phyloP scores from a whole-genome alignment of 352 stramenopile genomes.

The Pelagophyceae sp. region DNA sequence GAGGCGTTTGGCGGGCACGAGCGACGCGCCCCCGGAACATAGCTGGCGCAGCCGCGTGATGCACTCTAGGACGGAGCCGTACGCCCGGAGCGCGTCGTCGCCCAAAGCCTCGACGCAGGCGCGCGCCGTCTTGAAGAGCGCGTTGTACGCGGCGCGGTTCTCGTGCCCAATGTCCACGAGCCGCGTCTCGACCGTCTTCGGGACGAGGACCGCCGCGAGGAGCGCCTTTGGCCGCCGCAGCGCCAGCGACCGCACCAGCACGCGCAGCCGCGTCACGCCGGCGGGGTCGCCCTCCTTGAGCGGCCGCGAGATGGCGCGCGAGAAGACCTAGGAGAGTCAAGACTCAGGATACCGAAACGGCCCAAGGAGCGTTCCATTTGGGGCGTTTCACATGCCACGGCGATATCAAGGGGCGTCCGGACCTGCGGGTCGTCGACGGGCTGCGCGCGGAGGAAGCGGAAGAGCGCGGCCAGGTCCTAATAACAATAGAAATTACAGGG shows the following conservation, averaged over 20 bases:
- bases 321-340: conserved; percentile 33
- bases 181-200: conserved; percentile 49
- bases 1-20: background rate
- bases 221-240: conserved; percentile 69
- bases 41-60: conserved; percentile 69
- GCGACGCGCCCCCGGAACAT: conserved; percentile 41
- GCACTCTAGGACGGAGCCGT: conserved; percentile 63
- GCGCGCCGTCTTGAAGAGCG: conserved; percentile 55
- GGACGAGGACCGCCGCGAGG: conserved; percentile 49
- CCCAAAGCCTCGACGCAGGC: conserved; percentile 50
- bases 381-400: background rate
- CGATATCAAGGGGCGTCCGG: too few relatives aligned
- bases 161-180: conserved; percentile 64
- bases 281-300: conserved; percentile 44
- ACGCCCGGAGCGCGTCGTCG: conserved; percentile 32
- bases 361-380: background rate
- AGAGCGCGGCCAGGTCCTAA: conserved; percentile 68
- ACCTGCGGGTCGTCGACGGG: conserved; percentile 53
- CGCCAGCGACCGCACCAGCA: conserved; percentile 62
- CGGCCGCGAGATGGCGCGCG: conserved; percentile 36
- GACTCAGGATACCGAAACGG: background rate
- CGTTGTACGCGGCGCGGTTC: conserved; percentile 63
- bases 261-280: conserved; percentile 52
- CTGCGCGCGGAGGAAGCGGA: conserved; percentile 67
- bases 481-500: too few relatives aligned